Conservation (phyloP, 768 basidiomycete genomes). For the Psilocybe cyanescens region DNA sequence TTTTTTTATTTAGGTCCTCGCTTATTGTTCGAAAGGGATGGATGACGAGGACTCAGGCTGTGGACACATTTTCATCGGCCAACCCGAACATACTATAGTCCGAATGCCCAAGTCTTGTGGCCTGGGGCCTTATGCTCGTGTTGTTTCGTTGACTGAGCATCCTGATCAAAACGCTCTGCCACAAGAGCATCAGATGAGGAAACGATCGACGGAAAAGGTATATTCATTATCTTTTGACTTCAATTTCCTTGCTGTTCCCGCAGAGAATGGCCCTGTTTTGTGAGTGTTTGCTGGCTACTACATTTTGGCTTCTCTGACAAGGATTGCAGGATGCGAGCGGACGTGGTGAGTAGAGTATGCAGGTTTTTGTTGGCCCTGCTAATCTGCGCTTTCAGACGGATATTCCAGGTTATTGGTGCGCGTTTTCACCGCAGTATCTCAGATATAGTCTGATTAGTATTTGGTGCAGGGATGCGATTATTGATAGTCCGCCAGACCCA, state of each 20-base stretch:
- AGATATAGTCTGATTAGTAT: background rate
- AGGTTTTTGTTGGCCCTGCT: background rate
- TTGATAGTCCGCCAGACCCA: conserved; percentile 8
- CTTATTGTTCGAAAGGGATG: conserved; percentile 23
- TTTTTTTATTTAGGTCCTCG: conserved; percentile 21
- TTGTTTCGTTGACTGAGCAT: conserved; percentile 21
- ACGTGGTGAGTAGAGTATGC: conserved; percentile 2
- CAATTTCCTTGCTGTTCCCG: conserved; percentile 7
- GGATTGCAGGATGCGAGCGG: conserved; percentile 9
- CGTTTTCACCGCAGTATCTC: background rate
- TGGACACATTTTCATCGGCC: conserved; percentile 26
- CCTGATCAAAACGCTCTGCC: conserved; percentile 21
- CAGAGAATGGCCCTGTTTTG: conserved; percentile 8
- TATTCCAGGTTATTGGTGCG: conserved; percentile 10
- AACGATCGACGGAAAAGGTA: conserved; percentile 9
- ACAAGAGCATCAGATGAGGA: conserved; percentile 3
- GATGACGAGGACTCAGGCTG: conserved; percentile 19
- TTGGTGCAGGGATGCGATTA: conserved; percentile 4
- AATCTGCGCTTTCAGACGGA: background rate
- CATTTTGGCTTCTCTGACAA: background rate
- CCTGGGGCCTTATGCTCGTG: conserved; percentile 28
- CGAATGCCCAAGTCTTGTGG: conserved; percentile 25
- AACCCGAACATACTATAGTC: conserved; percentile 25
- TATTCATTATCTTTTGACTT: conserved; percentile 9
- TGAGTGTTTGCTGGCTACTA: background rate